A percentile compares a stretch with the other conserved stretches of the same genome.
These are phyloP conservation scores for Colletotrichum falcatum DNA, from an alignment of 2,329 filamentous ascomycete species.

Conservation along the genomic window DNA sequence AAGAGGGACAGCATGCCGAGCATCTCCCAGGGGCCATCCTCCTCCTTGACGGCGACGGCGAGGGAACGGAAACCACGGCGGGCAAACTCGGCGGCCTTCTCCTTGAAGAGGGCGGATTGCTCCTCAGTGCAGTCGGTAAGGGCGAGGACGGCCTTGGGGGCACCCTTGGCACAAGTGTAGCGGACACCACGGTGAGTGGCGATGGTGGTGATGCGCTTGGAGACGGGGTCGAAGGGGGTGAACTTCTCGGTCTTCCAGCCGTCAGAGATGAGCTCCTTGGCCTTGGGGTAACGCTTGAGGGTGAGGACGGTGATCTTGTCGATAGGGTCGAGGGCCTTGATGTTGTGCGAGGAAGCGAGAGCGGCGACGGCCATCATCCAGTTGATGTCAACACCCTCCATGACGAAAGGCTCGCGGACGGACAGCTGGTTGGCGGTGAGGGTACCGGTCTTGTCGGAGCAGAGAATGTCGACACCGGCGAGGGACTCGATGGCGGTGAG, in stretches of 20 bases:
- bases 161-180: constrained; percentile 82
- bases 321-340: constrained; percentile 82
- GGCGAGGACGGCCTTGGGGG: constrained; percentile 79
- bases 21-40: constrained; percentile 78
- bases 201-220: constrained; percentile 81
- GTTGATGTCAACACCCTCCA: constrained; percentile 82
- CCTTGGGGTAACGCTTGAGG: constrained; percentile 81
- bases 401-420: constrained; percentile 81
- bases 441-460: constrained; percentile 86
- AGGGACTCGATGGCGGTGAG: constrained; percentile 82
- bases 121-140: constrained; percentile 76
- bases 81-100: constrained; percentile 81
- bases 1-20: constrained; percentile 85
- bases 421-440: constrained; percentile 80
- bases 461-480: constrained; percentile 80
- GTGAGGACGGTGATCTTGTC: constrained; percentile 84
- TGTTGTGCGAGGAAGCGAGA: constrained; percentile 81
- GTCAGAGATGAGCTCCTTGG: constrained; percentile 78
- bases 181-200: constrained; percentile 76
- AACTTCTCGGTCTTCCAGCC: constrained; percentile 84
- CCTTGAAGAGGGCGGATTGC: constrained; percentile 74
- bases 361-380: constrained; percentile 88
- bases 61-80: constrained; percentile 84
- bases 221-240: constrained; percentile 82
- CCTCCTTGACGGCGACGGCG: constrained; percentile 83